Conservation (phyloP, 352 stramenopile species). For the Phytophthora fragariaefolia region DNA sequence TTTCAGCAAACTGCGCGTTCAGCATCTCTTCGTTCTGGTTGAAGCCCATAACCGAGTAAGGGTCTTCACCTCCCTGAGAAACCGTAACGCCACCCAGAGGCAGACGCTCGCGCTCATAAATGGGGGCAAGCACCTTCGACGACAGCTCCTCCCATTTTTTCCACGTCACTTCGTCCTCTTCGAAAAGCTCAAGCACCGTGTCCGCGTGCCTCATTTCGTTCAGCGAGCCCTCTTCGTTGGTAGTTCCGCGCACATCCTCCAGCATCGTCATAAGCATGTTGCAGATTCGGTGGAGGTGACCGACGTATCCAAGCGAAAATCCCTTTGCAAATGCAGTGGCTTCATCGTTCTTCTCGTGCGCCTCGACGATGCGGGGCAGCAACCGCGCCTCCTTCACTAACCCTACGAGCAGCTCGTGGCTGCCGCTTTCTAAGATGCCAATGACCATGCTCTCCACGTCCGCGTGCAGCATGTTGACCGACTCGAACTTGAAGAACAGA, state of each 20-base stretch:
- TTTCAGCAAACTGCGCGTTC: slow-evolving; percentile 87
- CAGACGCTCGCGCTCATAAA: slow-evolving; percentile 82
- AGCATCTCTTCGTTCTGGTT: slow-evolving; percentile 76
- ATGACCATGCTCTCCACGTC: slow-evolving; percentile 89
- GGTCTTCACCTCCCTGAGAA: slow-evolving; percentile 61
- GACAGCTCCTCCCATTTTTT: slow-evolving; percentile 83
- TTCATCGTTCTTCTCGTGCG: slow-evolving; percentile 81
- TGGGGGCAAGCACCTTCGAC: slow-evolving; percentile 65
- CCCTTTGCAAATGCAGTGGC: slow-evolving; percentile 60
- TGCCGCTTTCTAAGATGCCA: slow-evolving; percentile 82
- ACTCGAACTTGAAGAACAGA: slow-evolving; percentile 90
- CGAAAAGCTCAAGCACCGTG: slow-evolving; percentile 79
- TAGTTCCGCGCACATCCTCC: slow-evolving; percentile 74
- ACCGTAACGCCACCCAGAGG: slow-evolving; percentile 75
- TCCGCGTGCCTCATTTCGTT: slow-evolving; percentile 90
- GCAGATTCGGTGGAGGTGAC: slow-evolving; percentile 85
- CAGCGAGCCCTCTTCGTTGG: slow-evolving; percentile 63
- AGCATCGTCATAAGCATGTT: slow-evolving; percentile 87
- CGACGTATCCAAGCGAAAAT: slow-evolving; percentile 82
- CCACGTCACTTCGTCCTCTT: slow-evolving; percentile 79
- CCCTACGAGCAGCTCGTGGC: slow-evolving; percentile 70
- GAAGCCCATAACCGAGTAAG: slow-evolving; percentile 80
- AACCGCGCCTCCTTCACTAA: slow-evolving; percentile 82
- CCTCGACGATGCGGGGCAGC: slow-evolving; percentile 75
- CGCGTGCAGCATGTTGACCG: slow-evolving; percentile 88